These are phyloP conservation scores for Candida mesenterica DNA, from an alignment of 1,139 yeast genomes.

Conservation along the genomic window DNA sequence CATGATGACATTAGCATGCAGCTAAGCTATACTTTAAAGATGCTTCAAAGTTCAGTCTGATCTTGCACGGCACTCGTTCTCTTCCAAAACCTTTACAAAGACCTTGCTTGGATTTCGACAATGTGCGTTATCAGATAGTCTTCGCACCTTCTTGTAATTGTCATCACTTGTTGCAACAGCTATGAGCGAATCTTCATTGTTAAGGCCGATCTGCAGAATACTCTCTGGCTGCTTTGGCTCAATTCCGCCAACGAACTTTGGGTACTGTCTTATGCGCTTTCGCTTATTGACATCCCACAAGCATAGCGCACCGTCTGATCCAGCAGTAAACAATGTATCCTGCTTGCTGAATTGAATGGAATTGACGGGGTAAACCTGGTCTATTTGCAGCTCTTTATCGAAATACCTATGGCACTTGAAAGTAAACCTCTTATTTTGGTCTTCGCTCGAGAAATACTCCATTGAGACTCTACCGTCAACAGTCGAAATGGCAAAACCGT, in stretches of 20 bases:
- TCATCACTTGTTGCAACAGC: slow-evolving; percentile 70
- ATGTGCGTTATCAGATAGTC: slow-evolving; percentile 14
- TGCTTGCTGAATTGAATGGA: slow-evolving; percentile 54
- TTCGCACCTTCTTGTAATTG: slow-evolving; percentile 16
- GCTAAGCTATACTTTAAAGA: too few species aligned
- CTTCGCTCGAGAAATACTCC: slow-evolving; percentile 60
- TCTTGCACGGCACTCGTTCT: slow-evolving; percentile 2
- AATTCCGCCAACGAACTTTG: slow-evolving; percentile 33
- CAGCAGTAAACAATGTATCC: slow-evolving; percentile 64
- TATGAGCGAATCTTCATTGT: slow-evolving; percentile 30
- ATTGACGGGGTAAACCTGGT: slow-evolving; percentile 76
- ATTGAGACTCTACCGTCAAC: slow-evolving; percentile 86
- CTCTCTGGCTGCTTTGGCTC: slow-evolving; percentile 21
- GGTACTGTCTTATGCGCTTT: slow-evolving; percentile 60
- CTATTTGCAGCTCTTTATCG: slow-evolving; percentile 45
- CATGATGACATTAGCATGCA: too few species aligned
- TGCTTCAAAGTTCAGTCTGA: not conserved
- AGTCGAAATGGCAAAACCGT: slow-evolving; percentile 77
- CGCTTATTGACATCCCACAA: slow-evolving; percentile 72
- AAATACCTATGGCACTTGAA: slow-evolving; percentile 74
- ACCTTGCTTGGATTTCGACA: slow-evolving; percentile 13
- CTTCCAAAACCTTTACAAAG: slow-evolving; percentile 10
- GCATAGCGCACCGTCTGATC: slow-evolving; percentile 74
- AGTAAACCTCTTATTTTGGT: slow-evolving; percentile 60
- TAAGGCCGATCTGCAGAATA: slow-evolving; percentile 51